Evolutionary conservation across 176 grass and related monocot species (phyloP).

Genomic region (Aegilops longissima): DNA sequence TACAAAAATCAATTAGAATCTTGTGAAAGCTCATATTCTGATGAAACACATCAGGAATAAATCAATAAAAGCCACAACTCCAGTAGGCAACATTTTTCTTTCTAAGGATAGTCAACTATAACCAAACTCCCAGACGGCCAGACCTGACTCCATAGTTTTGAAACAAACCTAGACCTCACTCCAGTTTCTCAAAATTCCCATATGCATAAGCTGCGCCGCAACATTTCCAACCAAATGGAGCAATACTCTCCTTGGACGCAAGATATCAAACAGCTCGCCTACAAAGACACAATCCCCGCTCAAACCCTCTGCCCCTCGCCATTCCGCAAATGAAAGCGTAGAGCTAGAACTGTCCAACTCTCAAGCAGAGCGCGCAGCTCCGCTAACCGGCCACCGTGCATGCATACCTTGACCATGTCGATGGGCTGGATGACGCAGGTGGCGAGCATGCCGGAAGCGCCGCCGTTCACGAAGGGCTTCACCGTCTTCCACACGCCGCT

Average conservation of each 20-base stretch:
- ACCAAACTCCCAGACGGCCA: not conserved
- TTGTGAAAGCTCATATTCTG: not conserved
- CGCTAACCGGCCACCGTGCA: not conserved
- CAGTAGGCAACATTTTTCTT: not conserved
- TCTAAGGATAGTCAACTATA: not conserved
- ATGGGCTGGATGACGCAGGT: conserved; percentile 89
- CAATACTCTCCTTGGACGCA: not conserved
- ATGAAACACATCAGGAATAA: not conserved
- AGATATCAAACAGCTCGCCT: conserved; percentile 2
- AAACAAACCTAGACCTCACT: not conserved
- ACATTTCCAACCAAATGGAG: no score
- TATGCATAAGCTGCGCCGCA: not conserved
- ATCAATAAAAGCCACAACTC: not conserved
- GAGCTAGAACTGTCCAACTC: not conserved
- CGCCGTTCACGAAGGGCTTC: conserved; percentile 73
- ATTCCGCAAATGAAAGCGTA: not conserved
- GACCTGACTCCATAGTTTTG: not conserved
- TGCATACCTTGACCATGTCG: conserved; percentile 78
- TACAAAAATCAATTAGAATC: not conserved
- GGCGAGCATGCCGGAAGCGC: conserved; percentile 71
- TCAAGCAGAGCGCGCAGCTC: not conserved
- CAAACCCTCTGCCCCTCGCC: not conserved
- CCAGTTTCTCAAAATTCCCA: not conserved
- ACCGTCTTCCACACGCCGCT: conserved; percentile 66
- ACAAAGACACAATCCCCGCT: not conserved